Evolutionary conservation across 257 asterid genomes (phyloP), one percentile per base, ranked within the genome.

Genomic region (Rauvolfia tetraphylla): DNA sequence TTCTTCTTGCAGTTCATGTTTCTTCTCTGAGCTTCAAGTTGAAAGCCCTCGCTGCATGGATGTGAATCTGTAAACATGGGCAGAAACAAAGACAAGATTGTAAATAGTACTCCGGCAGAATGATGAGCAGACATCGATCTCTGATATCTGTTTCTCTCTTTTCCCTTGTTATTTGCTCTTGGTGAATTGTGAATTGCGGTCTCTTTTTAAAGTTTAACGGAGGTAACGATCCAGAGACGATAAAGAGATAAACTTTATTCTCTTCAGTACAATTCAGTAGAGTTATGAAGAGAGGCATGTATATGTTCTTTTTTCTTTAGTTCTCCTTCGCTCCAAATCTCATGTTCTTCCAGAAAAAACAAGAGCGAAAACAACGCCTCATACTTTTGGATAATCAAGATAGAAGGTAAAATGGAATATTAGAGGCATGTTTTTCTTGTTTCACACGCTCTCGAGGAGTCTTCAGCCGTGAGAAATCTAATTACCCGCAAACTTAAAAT

Each of bases 11-110:
- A 91, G 41, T 73, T 44, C 17, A 79, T 20, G 42, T 53, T 74
- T 66, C 41, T 53, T 15, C 42, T 70, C 23, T 20, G 20, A 6
- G 79, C 82, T 48, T 72, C 83, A 9, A 31, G 8, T 22, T 15
- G 4, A 82, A 90, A 90, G 3, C 8, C 49, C 0, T 70, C 72
- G 42, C 34, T 77, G 80, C 96, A 90, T 11, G 3, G 4, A 61
- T 77, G 83, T 1, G 5, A 11, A 39, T 39, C 1, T 73, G 46
- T 11, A 57, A 69, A 39, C 11, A 41, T 5, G 41, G 62, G 68
- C 2, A 66, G 73, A 33, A 17, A 29, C 8, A 73, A 34, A 53
- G 65, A 68, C 29, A 74, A 36, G 46, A 71, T 18, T 49, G 56
- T 49, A 2, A 17, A 44, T 14, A 75, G 51, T 12, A 56, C 31